Evolutionary conservation across 495 filamentous ascomycete species (phyloP), one percentile per base, ranked within the genome.

Genomic region (Daldinia decipiens): DNA sequence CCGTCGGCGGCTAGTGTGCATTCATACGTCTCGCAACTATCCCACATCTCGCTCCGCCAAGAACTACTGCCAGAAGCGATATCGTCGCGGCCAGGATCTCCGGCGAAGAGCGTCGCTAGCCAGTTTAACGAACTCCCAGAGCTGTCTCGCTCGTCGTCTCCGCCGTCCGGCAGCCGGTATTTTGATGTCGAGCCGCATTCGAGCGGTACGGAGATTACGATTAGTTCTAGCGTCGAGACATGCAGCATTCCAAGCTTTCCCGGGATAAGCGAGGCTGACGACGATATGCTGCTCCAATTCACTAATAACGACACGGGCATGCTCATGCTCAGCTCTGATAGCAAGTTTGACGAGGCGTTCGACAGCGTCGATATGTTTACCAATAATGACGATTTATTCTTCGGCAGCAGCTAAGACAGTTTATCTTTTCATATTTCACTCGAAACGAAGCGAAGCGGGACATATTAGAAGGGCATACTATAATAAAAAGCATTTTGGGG

Each of bases 131-230:
- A 79, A n/a, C 79, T 79, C 24, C 84, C 84, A 7, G 84, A 82
- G 50, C 81, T 86, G 62, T 80, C 84, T 27, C 79, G 81, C 34
- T 81, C 82, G 15, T 82, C 82, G 43, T 85, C 84, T 15, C 82
- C 83, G 31, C 79, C 83, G 12, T 78, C 83, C 11, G 57, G 69
- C 8, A 70, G 63, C 24, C 80, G 77, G 34, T 85, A 81, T 72
- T 85, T 81, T 62, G 83, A 85, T 55, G 72, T 78, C 43, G 80
- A 84, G 55, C 72, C 75, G 9, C 74, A 73, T 40, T 75, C 79
- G 1, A 78, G 77, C 61, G 74, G 74, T 11, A 65, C 74, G 9
- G 71, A 74, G 9, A 45, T 68, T 31, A 69, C 68, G 24, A 72
- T 74, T 59, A 76, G 61, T 47, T 75, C 70, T 29, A 67, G 47